Conservation (phyloP, 176 grass and related monocot genomes). For the Carex cristatella region DNA sequence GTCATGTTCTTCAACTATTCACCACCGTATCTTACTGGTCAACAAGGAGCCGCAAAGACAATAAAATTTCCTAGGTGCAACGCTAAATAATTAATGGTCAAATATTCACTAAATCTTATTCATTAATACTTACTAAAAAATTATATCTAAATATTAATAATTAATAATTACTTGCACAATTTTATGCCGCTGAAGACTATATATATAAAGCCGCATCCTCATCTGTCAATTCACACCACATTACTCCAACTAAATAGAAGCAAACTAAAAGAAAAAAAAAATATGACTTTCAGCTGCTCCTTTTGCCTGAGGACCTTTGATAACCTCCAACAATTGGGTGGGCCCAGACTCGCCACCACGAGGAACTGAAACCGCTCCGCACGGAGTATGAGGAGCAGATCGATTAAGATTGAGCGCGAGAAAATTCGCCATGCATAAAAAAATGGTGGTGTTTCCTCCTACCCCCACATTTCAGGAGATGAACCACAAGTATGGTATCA, state of each 20-base stretch:
- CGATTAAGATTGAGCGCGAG: background rate
- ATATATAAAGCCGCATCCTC: background rate
- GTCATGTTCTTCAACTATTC: background rate
- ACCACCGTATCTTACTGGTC: too few relatives aligned
- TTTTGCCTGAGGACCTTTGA: background rate
- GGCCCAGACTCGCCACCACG: background rate
- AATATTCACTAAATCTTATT: slow-evolving; percentile 7
- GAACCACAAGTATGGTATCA: background rate
- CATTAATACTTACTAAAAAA: slow-evolving; percentile 1
- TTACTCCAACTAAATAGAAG: background rate
- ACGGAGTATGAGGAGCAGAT: background rate
- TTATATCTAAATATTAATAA: background rate
- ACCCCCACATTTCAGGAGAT: background rate
- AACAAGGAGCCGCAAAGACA: background rate
- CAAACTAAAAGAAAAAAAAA: background rate
- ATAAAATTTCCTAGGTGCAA: background rate
- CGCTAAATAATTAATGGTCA: background rate
- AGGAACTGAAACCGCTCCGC: background rate
- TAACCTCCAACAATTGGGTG: background rate
- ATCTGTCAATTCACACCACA: background rate
- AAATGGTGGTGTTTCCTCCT: background rate
- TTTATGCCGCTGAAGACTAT: background rate
- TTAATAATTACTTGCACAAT: background rate
- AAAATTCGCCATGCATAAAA: background rate
- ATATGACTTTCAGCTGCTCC: background rate